These are phyloP conservation scores for Aristolochia fimbriata DNA, from an alignment of 164 flowering plant species.

Conservation along the genomic window DNA sequence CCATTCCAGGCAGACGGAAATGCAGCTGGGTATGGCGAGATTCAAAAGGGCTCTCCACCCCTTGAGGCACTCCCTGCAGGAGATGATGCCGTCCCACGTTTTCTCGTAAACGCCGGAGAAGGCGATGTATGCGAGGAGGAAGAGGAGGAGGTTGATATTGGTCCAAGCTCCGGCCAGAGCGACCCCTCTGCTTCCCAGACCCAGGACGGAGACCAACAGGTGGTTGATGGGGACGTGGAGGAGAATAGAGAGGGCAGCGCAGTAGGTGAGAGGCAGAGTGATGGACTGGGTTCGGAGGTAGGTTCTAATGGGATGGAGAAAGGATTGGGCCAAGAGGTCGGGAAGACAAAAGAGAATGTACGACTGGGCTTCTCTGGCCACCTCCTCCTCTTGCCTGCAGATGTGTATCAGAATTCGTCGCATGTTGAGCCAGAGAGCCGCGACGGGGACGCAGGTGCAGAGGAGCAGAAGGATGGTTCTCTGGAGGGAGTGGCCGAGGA, in stretches of 20 bases:
- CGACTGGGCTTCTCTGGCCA: slow-evolving; percentile 41
- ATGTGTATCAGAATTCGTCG: slow-evolving; percentile 31
- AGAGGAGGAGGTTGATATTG: slow-evolving; percentile 43
- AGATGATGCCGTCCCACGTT: slow-evolving; percentile 45
- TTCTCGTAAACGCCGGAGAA: slow-evolving; percentile 34
- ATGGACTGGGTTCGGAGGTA: slow-evolving; percentile 61
- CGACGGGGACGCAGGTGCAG: slow-evolving; percentile 37
- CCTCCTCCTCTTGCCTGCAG: slow-evolving; percentile 44
- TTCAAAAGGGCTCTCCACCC: slow-evolving; percentile 40
- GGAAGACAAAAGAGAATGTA: slow-evolving; percentile 56
- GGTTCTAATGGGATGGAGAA: slow-evolving; percentile 61
- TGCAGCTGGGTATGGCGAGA: slow-evolving; percentile 67
- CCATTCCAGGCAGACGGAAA: slow-evolving; percentile 80
- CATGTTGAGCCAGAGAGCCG: slow-evolving; percentile 58
- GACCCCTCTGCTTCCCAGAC: slow-evolving; percentile 52
- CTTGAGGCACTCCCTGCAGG: slow-evolving; percentile 32
- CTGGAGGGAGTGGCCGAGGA: slow-evolving; percentile 50
- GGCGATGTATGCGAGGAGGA: slow-evolving; percentile 29
- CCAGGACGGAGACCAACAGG: slow-evolving; percentile 38
- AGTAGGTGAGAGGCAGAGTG: slow-evolving; percentile 52
- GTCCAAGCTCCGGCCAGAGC: slow-evolving; percentile 53
- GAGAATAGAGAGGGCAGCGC: slow-evolving; percentile 43
- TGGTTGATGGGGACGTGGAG: slow-evolving; percentile 68
- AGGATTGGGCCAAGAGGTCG: slow-evolving; percentile 50
- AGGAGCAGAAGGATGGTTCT: slow-evolving; percentile 48